Percentiles rank a stretch among this genome's conserved stretches.
phyloP scores from a whole-genome alignment of 805 yeast species.

The Wickerhamomyces pijperi region DNA sequence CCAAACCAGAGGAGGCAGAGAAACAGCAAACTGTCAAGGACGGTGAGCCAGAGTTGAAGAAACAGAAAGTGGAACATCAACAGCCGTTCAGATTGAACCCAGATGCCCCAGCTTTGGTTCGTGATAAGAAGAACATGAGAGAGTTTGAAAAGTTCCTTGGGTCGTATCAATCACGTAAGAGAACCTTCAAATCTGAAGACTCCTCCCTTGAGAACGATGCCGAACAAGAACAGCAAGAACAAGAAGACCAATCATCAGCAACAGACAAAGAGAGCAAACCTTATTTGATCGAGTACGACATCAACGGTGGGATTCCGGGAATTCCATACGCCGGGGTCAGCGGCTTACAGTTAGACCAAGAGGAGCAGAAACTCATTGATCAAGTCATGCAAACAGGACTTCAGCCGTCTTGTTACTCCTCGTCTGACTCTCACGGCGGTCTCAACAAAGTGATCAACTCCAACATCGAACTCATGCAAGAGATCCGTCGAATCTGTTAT shows the following conservation, averaged over 20 bases:
- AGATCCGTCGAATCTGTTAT: constrained; percentile 77
- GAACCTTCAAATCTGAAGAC: too few species aligned
- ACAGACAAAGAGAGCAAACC: too few species aligned
- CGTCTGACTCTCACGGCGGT: constrained; percentile 29
- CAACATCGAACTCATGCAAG: constrained; percentile 75
- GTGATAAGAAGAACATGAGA: constrained; percentile 60
- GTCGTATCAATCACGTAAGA: too few species aligned
- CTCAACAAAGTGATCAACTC: constrained; percentile 46
- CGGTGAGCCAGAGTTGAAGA: neutral
- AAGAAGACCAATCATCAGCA: too few species aligned
- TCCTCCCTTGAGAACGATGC: too few species aligned
- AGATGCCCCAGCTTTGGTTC: constrained; percentile 57
- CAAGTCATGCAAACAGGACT: constrained; percentile 25
- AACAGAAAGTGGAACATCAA: neutral
- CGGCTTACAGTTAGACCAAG: too few species aligned
- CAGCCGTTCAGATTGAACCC: constrained; percentile 30
- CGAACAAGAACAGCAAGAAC: too few species aligned
- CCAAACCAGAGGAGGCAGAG: neutral
- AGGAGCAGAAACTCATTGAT: constrained; percentile 34
- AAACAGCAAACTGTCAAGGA: too few species aligned
- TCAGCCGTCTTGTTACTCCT: constrained; percentile 27
- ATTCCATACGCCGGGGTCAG: constrained; percentile 37
- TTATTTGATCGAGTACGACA: constrained; percentile 76
- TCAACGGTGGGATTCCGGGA: constrained; percentile 70
- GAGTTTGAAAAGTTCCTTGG: constrained; percentile 28